phyloP scores from a whole-genome alignment of 2,329 filamentous ascomycete genomes.

The Triangularia verruculosa region DNA sequence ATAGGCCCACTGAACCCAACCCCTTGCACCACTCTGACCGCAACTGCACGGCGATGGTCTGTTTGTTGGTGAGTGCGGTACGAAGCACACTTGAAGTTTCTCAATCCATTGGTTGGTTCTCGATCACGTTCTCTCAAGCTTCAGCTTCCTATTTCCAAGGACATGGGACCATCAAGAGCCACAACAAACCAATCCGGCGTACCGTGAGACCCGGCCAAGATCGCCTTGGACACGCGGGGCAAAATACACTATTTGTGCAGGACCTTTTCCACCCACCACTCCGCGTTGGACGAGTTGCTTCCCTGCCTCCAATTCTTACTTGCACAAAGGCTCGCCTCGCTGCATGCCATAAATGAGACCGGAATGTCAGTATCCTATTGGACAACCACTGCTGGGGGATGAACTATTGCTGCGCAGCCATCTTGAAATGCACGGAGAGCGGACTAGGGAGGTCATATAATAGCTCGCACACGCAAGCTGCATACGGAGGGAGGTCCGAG shows the following conservation, averaged over 20 bases:
- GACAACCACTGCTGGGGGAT: neutral
- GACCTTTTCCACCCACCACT: neutral
- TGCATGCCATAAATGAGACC: neutral
- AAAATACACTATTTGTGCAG: neutral
- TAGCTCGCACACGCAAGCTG: neutral
- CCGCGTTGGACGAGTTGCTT: neutral
- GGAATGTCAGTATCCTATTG: neutral
- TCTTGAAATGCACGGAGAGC: neutral
- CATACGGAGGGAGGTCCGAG: slow-evolving; percentile 4
- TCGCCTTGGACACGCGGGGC: neutral
- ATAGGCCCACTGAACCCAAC: slow-evolving; percentile 16
- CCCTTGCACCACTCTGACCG: slow-evolving; percentile 12
- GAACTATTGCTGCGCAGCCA: slow-evolving; percentile 1
- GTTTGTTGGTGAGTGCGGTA: neutral
- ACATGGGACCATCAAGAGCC: neutral
- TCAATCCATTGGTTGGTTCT: neutral
- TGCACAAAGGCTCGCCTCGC: neutral
- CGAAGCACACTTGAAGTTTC: neutral
- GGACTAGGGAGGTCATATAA: neutral
- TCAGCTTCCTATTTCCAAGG: neutral
- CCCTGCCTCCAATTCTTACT: neutral
- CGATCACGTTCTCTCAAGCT: neutral
- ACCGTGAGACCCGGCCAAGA: neutral
- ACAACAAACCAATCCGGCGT: neutral
- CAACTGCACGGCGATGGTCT: neutral